Evolutionary conservation across 1,139 yeast species (phyloP), one percentile per base, ranked within the genome.

Genomic region (Candida sanyaensis): DNA sequence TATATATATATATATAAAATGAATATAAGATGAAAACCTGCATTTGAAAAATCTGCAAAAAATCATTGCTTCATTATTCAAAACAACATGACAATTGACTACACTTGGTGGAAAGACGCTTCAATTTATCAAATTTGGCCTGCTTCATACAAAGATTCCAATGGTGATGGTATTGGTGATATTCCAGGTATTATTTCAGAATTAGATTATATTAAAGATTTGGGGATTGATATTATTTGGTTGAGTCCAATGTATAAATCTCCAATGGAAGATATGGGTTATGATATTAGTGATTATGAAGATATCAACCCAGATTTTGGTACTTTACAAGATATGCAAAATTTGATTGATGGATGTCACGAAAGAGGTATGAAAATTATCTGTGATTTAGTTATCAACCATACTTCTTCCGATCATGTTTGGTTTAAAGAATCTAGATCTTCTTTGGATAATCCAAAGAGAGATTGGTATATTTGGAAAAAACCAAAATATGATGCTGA

Each of bases 211-310:
- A 61, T 81, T 58, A 73, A 78, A 58, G 65, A 65, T 17, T 67
- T 81, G 41, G 86, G 86, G 1, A 70, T 71, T 21, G 83, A 79
- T 51, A 70, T 78, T 28, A 65, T 81, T 37, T 81, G 86, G 86
- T 64, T 81, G 50, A 76, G 79, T 28, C 86, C 86, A 36, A 76
- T 78, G 69, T 80, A 72, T 62, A 81, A 78, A 52, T 77, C 83
- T 2, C 86, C 86, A 4, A 81, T 78, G 57, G 78, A 77, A 41
- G 86, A 81, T 57, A 81, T 81, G 86, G 86, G 86, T 2, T 81
- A 81, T 60, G 86, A 81, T 57, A 78, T 81, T 54, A 66, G 78
- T 32, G 77, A 81, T 62, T 81, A 81, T 60, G 71, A 77, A 57
- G 70, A 64, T 12, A 72, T 81, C 36, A 74, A 80, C 59, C 77